Evolutionary conservation across 2,329 filamentous ascomycete genomes (phyloP), one percentile per base, ranked within the genome.

Genomic region (Ophiostoma perfectum): DNA sequence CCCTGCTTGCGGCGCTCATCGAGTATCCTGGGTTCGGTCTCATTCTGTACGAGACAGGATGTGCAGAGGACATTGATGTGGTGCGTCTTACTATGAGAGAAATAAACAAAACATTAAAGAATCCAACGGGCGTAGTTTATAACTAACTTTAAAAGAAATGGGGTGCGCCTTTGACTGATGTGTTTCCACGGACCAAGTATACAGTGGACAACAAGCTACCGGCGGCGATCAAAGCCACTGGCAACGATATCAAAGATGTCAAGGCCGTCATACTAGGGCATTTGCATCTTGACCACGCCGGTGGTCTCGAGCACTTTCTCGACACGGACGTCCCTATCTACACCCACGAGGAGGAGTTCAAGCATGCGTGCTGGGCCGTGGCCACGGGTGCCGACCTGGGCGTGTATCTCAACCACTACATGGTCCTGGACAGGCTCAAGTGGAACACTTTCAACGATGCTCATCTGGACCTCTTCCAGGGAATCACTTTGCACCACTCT

Each of bases 281-380:
- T 16, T 49, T 69, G 6, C 68, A 69, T n/a, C 65, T 69, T 7
- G 68, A 69, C 41, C 65, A 67, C 65, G 65, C 68, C 11, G 65
- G 68, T n/a, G 68, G 68, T 8, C 62, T 67, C 11, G 68, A 67
- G 62, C 68, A 69, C 62, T 69, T 69, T 38, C 12, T 69, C 27
- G 65, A 67, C 62, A 69, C 68, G 2, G 65, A 67, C 36, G 65
- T 69, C n/a, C 68, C 68, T n/a, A 69, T 69, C 36, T 69, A 67
- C 36, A 62, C 64, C 11, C 68, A 69, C 62, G 65, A 67, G 36
- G 65, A 69, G 36, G 65, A 69, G 62, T 69, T 69, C 47, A 69
- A 67, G 65, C 68, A 69, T 36, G 68, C 65, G 5, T 67, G 60
- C 41, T 67, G 68, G 68, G 68, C 68, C 18, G 68, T 69, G 11